Conservation (phyloP, 768 basidiomycete genomes). For the Russula lepida region DNA sequence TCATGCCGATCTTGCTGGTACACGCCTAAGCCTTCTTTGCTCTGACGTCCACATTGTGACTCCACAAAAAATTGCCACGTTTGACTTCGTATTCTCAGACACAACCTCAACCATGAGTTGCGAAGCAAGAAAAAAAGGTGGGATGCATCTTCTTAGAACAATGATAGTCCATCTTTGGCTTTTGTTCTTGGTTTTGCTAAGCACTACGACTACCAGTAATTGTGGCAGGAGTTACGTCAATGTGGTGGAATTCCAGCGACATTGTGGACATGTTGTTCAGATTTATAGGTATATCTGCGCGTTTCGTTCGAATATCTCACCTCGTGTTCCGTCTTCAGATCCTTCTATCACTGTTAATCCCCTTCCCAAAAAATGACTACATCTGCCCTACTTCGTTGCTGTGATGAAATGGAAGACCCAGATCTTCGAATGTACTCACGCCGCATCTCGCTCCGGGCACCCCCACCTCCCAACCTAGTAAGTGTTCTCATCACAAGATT, state of each 20-base stretch:
- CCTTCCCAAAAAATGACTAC: not conserved
- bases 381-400: not conserved
- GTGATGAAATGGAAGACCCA: not conserved
- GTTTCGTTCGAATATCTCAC: too few relatives aligned
- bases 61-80: too few relatives aligned
- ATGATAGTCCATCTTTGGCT: not conserved
- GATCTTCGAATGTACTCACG: not conserved
- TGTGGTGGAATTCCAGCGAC: not conserved
- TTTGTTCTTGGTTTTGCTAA: not conserved
- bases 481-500: not conserved
- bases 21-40: not conserved
- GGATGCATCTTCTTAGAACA: not conserved
- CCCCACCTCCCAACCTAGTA: constrained; percentile 11
- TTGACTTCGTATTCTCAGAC: not conserved
- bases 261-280: not conserved
- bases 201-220: too few relatives aligned
- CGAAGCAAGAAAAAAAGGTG: too few relatives aligned
- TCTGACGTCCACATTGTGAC: not conserved
- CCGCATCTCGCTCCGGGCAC: constrained; percentile 9
- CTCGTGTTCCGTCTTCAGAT: not conserved
- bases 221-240: not conserved
- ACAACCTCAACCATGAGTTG: not conserved
- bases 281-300: constrained; percentile 3
- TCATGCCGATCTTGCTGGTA: not conserved
- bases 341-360: not conserved